Conservation (phyloP, 306 rosid species). For the Phaseolus lunatus region DNA sequence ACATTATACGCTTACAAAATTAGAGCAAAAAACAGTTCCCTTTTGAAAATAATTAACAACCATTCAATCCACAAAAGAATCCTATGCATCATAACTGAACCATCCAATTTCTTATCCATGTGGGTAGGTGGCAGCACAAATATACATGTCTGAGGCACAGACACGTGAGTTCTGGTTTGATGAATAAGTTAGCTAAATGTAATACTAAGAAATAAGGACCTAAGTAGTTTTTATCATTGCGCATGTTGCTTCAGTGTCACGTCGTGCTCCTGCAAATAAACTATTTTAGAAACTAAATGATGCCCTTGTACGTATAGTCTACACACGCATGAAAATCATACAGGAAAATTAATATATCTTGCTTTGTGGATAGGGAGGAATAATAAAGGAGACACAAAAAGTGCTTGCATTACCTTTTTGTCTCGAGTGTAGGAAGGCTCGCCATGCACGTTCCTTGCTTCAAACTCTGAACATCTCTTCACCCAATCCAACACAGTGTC, state of each 20-base stretch:
- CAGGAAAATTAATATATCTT: slow-evolving; percentile 21
- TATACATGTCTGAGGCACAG: slow-evolving; percentile 15
- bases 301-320: slow-evolving; percentile 15
- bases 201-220: slow-evolving; percentile 6
- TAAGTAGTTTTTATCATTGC: neutral
- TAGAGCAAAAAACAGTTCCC: neutral
- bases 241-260: slow-evolving; percentile 31
- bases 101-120: neutral
- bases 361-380: slow-evolving; percentile 51
- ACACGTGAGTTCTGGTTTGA: slow-evolving; percentile 36
- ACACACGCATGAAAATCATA: slow-evolving; percentile 8
- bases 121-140: slow-evolving; percentile 1
- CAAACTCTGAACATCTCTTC: slow-evolving; percentile 31
- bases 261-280: slow-evolving; percentile 28
- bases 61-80: neutral
- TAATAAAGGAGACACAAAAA: slow-evolving; percentile 39
- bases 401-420: slow-evolving; percentile 45
- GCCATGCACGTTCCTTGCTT: slow-evolving; percentile 42
- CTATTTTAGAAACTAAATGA: slow-evolving; percentile 32
- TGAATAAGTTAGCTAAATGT: slow-evolving; percentile 9
- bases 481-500: neutral
- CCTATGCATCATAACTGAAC: slow-evolving; percentile 4
- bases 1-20: neutral
- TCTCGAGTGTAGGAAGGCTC: slow-evolving; percentile 22
- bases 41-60: slow-evolving; percentile 35